Evolutionary conservation across 2,329 filamentous ascomycete genomes (phyloP), one percentile per base, ranked within the genome.

Genomic region (Paecilomyces niveus): DNA sequence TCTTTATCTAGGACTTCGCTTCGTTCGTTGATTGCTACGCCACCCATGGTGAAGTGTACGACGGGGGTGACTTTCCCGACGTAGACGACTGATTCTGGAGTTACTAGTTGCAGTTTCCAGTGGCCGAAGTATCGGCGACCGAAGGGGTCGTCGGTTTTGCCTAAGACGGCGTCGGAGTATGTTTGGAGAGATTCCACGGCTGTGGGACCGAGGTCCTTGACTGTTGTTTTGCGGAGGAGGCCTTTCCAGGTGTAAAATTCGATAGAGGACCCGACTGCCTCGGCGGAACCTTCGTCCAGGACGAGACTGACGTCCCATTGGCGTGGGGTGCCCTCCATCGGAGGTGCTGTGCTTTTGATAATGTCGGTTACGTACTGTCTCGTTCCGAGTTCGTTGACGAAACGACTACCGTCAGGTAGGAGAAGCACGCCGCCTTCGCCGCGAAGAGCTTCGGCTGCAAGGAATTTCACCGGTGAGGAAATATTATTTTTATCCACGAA

Each of bases 1-100:
- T 72, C 66, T 7, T 67, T 66, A 5, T 74, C 70, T 11, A 88
- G 64, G 0, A 87, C 79, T 61, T 81, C 78, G 0, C 79, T 77
- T 52, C 78, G 73, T 6, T 80, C 73, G 63, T 84, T 81, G 62
- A 87, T 83, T 2, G 81, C 74, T 0, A 81, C 84, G 0, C 85
- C 85, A 3, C 85, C 85, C 85, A 88, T 88, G 1, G 85, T 87
- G 64, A 87, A 88, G 65, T 88, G 85, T 1, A 84, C 78, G 0
- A 87, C 83, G 0, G 85, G 85, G 3, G 85, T 88, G 1, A 88
- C 83, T 1, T 69, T 77, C 0, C 85, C 85, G 0, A 86, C 69
- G 59, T 83, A 85, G 0, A 87, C 74, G 29, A 83, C 76, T 3
- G 81, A 76, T 0, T 85, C 81, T 0, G 76, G 70, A 35, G 75